These are phyloP conservation scores for Castanea sativa DNA, from an alignment of 306 rosid genomes.

Conservation along the genomic window DNA sequence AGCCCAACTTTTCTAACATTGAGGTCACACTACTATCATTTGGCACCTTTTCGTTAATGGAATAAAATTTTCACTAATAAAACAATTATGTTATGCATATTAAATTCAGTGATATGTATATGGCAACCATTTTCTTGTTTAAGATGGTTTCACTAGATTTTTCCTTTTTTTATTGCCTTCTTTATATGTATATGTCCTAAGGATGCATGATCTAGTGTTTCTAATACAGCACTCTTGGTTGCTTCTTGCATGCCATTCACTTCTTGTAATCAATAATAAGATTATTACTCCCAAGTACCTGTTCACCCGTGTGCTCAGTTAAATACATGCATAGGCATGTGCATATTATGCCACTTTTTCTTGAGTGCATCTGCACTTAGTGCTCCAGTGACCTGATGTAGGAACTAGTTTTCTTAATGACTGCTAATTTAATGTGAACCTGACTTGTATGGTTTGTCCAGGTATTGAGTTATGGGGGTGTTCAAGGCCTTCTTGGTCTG, in stretches of 20 bases:
- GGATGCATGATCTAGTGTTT: background rate
- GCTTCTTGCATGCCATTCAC: background rate
- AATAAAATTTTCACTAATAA: background rate
- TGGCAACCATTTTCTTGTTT: background rate
- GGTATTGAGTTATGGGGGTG: constrained; percentile 59
- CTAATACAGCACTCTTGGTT: background rate
- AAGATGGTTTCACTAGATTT: background rate
- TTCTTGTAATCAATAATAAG: background rate
- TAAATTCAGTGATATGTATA: background rate
- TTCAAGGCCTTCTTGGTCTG: constrained; percentile 71
- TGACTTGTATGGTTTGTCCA: constrained; percentile 28
- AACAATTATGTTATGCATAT: background rate
- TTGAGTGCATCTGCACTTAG: constrained; percentile 2
- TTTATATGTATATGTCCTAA: background rate
- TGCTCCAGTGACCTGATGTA: constrained; percentile 3
- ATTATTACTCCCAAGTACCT: background rate
- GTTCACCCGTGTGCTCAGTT: background rate
- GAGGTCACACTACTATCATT: background rate
- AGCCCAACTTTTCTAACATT: background rate
- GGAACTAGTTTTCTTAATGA: background rate
- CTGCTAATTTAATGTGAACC: background rate
- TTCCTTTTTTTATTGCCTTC: background rate
- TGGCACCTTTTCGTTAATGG: background rate
- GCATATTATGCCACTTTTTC: background rate
- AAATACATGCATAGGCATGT: background rate